Conservation (phyloP, 176 grass and related monocot species). For the Dendrocalamus sinicus region DNA sequence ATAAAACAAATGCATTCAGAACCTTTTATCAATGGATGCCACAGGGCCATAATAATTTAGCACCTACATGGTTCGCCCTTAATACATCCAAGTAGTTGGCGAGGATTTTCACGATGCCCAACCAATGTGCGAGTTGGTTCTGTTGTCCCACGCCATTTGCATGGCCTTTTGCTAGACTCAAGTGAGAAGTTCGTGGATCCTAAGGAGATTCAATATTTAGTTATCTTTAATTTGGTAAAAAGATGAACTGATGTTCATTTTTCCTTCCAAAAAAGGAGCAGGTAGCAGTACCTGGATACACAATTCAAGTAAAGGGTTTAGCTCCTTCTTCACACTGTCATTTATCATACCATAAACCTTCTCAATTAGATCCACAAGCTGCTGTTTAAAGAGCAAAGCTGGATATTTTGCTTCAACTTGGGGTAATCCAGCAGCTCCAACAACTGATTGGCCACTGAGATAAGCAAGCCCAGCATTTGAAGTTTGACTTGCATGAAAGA, state of each 20-base stretch:
- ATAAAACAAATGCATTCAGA: constrained; percentile 42
- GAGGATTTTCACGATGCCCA: constrained; percentile 62
- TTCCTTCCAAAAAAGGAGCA: constrained; percentile 24
- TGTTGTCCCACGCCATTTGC: constrained; percentile 58
- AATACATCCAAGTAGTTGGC: constrained; percentile 61
- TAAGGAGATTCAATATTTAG: constrained; percentile 47
- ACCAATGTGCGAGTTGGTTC: constrained; percentile 66
- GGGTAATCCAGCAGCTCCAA: constrained; percentile 58
- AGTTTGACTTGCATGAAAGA: constrained; percentile 65
- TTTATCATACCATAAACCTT: constrained; percentile 84
- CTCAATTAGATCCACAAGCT: constrained; percentile 85
- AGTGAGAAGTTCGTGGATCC: constrained; percentile 71
- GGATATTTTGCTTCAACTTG: constrained; percentile 90
- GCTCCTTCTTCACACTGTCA: constrained; percentile 82
- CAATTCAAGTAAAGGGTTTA: constrained; percentile 81
- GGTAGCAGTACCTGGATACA: constrained; percentile 72
- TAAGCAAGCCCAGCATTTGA: constrained; percentile 71
- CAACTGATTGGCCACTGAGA: constrained; percentile 55
- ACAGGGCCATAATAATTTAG: constrained; percentile 25
- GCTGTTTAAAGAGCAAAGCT: constrained; percentile 88
- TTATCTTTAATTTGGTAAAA: constrained; percentile 12
- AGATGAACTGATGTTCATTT: constrained; percentile 1
- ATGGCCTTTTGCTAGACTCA: constrained; percentile 53
- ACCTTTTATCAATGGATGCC: constrained; percentile 14
- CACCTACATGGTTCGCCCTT: constrained; percentile 69